Conservation (phyloP, 164 flowering plant species). For the Vitis rupestris region DNA sequence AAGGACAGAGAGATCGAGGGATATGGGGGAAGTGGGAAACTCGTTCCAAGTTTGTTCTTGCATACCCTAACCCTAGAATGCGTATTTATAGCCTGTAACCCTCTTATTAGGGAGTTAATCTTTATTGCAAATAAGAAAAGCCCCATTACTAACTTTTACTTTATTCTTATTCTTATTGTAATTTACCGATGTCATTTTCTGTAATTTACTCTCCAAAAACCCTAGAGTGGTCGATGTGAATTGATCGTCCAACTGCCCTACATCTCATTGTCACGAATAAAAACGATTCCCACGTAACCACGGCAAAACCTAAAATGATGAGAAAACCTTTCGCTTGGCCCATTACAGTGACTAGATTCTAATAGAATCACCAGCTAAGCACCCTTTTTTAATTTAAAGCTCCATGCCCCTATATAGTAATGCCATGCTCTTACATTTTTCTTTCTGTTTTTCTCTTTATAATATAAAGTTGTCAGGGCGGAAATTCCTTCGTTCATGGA, state of each 20-base stretch:
- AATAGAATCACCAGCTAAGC: conserved; percentile 47
- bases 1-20: too few species aligned
- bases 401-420: too few species aligned
- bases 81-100: conserved; percentile 35
- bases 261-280: conserved; percentile 18
- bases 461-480: too few species aligned
- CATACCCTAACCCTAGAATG: conserved; percentile 53
- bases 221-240: conserved; percentile 31
- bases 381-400: conserved; percentile 17
- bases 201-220: background rate
- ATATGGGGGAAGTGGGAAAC: too few species aligned
- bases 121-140: background rate
- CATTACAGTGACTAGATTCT: conserved; percentile 37
- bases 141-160: background rate
- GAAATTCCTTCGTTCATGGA: too few species aligned
- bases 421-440: too few species aligned
- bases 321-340: conserved; percentile 21
- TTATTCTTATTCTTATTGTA: too few species aligned
- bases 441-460: too few species aligned
- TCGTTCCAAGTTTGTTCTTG: background rate
- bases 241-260: conserved; percentile 42
- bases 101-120: background rate
- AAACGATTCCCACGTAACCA: conserved; percentile 12
- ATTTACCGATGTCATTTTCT: background rate
- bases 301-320: conserved; percentile 31